Conservation (phyloP, 2,329 filamentous ascomycete species). For the Byssoonygena ceratinophila region DNA sequence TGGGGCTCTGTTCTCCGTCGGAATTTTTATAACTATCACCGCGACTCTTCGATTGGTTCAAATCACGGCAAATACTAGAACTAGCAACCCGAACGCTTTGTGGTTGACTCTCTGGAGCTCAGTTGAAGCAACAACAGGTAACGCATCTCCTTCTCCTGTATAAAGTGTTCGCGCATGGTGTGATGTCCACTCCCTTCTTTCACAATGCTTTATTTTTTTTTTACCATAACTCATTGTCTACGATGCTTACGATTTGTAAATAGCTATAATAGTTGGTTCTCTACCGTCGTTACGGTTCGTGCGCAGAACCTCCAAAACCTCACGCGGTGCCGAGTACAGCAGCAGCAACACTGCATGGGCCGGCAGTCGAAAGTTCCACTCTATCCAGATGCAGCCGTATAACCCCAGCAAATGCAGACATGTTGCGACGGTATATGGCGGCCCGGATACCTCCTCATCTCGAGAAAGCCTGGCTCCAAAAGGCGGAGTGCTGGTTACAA, state of each 20-base stretch:
- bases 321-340: background rate
- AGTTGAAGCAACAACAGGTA: conserved; percentile 30
- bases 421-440: conserved; percentile 1
- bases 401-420: background rate
- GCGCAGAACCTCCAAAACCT: background rate
- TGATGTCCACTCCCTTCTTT: background rate
- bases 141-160: background rate
- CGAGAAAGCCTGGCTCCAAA: conserved; percentile 7
- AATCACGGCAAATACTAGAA: conserved; percentile 22
- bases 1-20: conserved; percentile 22
- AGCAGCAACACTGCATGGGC: background rate
- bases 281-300: conserved; percentile 7
- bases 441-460: background rate
- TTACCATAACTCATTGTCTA: too few relatives aligned
- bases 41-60: conserved; percentile 25
- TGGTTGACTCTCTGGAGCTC: conserved; percentile 31
- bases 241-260: background rate
- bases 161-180: too few relatives aligned
- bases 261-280: conserved; percentile 11
- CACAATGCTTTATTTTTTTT: background rate
- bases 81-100: conserved; percentile 19
- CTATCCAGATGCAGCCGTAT: conserved; percentile 7
- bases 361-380: background rate
- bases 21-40: conserved; percentile 22
- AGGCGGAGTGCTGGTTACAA: conserved; percentile 1